Percentiles rank a stretch among this genome's conserved stretches.
Evolutionary conservation across 257 asterid genomes (phyloP).

Genomic region (Solanum pennellii): DNA sequence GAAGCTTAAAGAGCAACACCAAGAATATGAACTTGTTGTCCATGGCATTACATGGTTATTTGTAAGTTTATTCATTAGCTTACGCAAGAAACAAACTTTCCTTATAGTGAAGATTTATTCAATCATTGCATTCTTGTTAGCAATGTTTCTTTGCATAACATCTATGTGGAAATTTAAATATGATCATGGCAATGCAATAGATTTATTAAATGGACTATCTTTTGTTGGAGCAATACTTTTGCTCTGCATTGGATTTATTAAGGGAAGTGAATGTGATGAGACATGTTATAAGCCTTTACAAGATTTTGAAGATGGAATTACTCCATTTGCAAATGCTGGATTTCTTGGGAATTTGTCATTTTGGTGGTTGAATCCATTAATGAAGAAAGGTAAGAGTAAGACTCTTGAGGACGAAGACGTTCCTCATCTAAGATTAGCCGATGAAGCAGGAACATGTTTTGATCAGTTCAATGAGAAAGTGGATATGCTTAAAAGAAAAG

Average conservation of each 20-base stretch:
- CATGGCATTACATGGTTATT: conserved; percentile 13
- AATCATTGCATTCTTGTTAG: background rate
- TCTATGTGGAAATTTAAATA: background rate
- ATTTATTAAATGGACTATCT: background rate
- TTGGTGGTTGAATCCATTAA: conserved; percentile 14
- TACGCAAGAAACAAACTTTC: background rate
- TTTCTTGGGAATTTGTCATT: background rate
- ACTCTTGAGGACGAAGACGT: background rate
- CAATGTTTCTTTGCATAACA: background rate
- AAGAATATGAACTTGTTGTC: background rate
- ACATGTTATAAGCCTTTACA: background rate
- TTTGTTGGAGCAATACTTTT: background rate
- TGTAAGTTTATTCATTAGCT: background rate
- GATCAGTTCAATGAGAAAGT: background rate
- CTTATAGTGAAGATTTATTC: background rate
- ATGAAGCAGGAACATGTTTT: background rate
- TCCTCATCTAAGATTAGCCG: background rate
- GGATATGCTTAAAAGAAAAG: background rate
- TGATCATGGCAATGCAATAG: background rate
- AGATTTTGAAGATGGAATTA: background rate
- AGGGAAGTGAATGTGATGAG: background rate
- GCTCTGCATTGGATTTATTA: background rate
- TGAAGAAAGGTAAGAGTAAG: conserved; percentile 1
- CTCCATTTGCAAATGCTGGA: conserved; percentile 5
- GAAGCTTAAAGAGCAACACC: background rate